These are phyloP conservation scores for Curvularia spicifera DNA, from an alignment of 2,329 filamentous ascomycete species.

Conservation along the genomic window DNA sequence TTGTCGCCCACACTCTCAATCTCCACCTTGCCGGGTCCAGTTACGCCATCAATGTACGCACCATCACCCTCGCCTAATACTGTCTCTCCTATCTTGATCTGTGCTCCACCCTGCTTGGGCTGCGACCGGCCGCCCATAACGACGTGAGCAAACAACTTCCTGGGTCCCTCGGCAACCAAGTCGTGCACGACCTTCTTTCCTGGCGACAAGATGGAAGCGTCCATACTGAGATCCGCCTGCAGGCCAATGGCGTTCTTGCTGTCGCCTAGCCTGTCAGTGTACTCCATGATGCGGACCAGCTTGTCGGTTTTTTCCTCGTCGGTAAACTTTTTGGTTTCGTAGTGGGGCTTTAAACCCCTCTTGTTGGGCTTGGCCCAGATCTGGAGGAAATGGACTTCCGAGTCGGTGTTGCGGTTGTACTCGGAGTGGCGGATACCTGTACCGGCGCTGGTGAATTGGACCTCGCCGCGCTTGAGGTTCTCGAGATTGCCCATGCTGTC, in stretches of 20 bases:
- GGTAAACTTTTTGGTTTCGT: constrained; percentile 75
- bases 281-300: constrained; percentile 78
- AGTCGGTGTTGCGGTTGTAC: constrained; percentile 74
- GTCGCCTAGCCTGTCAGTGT: constrained; percentile 67
- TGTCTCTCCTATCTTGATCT: constrained; percentile 71
- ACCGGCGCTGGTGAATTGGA: constrained; percentile 90
- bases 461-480: constrained; percentile 79
- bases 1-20: constrained; percentile 57
- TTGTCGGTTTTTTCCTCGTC: constrained; percentile 74
- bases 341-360: constrained; percentile 72
- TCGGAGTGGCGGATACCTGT: constrained; percentile 81
- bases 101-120: constrained; percentile 73
- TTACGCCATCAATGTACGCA: constrained; percentile 68
- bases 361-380: constrained; percentile 87
- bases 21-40: constrained; percentile 53
- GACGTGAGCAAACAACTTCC: constrained; percentile 81
- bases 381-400: constrained; percentile 83
- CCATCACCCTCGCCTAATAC: constrained; percentile 79
- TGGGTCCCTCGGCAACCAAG: constrained; percentile 67
- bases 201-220: constrained; percentile 73
- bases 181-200: constrained; percentile 72
- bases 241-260: constrained; percentile 77
- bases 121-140: constrained; percentile 67
- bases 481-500: constrained; percentile 76
- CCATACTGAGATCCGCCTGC: constrained; percentile 85